Base-by-base conservation (phyloP, 1,284 basidiomycete species). In the Heterobasidion annosum region DNA sequence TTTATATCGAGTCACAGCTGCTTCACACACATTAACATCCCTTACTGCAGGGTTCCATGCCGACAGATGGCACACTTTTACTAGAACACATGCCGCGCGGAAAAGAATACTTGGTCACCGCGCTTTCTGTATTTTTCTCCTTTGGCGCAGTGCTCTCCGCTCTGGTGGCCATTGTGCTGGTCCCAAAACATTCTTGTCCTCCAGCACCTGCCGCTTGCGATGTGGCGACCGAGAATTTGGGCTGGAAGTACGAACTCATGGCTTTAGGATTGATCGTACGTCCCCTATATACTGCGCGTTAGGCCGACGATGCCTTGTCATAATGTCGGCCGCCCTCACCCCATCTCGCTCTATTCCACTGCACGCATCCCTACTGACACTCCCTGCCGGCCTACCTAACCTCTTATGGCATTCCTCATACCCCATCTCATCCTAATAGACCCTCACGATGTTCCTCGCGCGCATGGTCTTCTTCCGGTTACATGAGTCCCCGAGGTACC, bases 51-150 rank as follows among this genome's bases (percentile, higher is more conserved):
- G 88, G 92, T 9, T 94, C 91, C 1, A 96, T 98, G 93, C 96
- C 95, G 0, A 98, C 94, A 0, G 95, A 98, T 63, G 95, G 95
- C 2, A 97, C 93, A 0, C 81, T 97, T 5, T 83, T 98, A 51
- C 78, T 98, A 3, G 96, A 99, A 67, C 94, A 97, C 63, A 86
- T 98, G 72, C 96, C 96, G 0, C 84, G 88, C 61, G 81, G 83
- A 16, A 94, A 94, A 62, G 87, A 95, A 64, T 95, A 95, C 67
- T 83, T 98, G 37, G 86, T 98, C 50, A 98, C 95, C 0, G 91
- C 90, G 0, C 79, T 98, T n/a, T 96, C 93, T 5, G 83, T 97
- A 18, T 99, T 98, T 75, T 97, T 97, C 74, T 94, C 92, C 2
- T 72, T 96, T 48, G 94, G 94, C 45, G 85, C 93, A 0, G 91